Evolutionary conservation across 768 basidiomycete species (phyloP), one percentile per base, ranked within the genome.

Genomic region (Tricholomella constricta): DNA sequence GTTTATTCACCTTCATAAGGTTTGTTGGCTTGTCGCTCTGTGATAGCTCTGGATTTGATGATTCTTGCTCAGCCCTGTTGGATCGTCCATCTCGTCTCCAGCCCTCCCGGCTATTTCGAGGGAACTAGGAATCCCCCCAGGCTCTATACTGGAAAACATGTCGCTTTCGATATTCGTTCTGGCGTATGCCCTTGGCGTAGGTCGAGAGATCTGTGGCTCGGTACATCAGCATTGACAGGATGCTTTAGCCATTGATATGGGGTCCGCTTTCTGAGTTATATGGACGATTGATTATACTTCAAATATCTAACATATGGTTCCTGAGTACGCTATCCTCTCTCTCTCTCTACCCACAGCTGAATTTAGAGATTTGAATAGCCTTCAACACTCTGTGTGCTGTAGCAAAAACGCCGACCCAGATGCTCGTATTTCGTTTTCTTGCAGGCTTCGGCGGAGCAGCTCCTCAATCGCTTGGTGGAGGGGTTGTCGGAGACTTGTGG

Each of bases 371-470:
- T 14, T 10, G 7, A 23, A 37, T 17, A 75, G 74, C 77, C 26
- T 80, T 77, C 68, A 81, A 80, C 54, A 72, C 75, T 12, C 56
- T 68, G 2, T 83, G 81, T 52, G 76, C 78, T 0, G 80, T 83
- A 41, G 75, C 84, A 2, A 74, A 71, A 35, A 81, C 72, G 25
- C 75, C 77, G 37, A 72, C 73, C 0, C 76, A 84, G 53, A 68
- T 86, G 54, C 73, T 86, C 40, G 76, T 73, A 0, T 86, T 86
- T 55, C 81, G 85, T 8, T 84, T 87, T 60, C 66, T 86, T 2
- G 73, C 84, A 2, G 85, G 86, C 12, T 67, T 88, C 11, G 86
- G 86, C 35, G 86, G 85, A 1, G 78, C 79, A 35, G 85, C 85
- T 3, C 83, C 85, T 11, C 73, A 84, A n/a, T 72, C 78, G 11